Conservation (phyloP, 1,139 yeast species). For the Taphrina flavorubra region DNA sequence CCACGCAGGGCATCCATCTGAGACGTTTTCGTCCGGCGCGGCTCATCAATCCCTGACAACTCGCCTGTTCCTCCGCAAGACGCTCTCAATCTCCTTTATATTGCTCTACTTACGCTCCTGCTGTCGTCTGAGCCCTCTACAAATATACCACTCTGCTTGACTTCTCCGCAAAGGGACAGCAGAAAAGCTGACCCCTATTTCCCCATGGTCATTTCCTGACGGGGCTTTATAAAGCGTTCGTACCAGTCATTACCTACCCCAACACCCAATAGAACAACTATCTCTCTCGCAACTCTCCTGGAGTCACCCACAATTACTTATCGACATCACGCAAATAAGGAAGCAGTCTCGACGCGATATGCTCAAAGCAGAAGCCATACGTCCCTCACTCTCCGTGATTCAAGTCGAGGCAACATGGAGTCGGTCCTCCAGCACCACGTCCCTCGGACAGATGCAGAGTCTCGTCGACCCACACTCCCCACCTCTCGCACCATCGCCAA, state of each 20-base stretch:
- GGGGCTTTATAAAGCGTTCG: background rate
- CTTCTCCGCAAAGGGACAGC: too few species aligned
- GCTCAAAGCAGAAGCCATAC: slow-evolving; percentile 6
- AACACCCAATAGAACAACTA: background rate
- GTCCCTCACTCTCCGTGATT: slow-evolving; percentile 12
- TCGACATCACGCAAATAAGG: too few species aligned
- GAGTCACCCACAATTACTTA: too few species aligned
- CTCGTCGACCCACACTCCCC: slow-evolving; percentile 10
- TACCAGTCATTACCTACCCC: background rate
- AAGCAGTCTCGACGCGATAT: background rate
- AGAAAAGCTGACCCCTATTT: too few species aligned
- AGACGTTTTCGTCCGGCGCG: slow-evolving; percentile 1
- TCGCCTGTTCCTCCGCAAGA: background rate
- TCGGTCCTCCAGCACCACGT: slow-evolving; percentile 7
- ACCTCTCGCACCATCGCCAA: background rate
- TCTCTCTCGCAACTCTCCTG: too few species aligned
- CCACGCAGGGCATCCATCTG: background rate
- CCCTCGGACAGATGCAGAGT: slow-evolving; percentile 1
- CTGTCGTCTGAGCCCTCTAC: too few species aligned
- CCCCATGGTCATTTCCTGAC: background rate
- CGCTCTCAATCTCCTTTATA: too few species aligned
- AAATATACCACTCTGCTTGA: too few species aligned
- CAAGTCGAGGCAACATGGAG: slow-evolving; percentile 14
- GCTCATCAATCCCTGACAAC: background rate
- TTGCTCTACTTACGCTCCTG: too few species aligned